Base-by-base conservation (phyloP, 2,329 filamentous ascomycete species). In the Claviceps maximensis region DNA sequence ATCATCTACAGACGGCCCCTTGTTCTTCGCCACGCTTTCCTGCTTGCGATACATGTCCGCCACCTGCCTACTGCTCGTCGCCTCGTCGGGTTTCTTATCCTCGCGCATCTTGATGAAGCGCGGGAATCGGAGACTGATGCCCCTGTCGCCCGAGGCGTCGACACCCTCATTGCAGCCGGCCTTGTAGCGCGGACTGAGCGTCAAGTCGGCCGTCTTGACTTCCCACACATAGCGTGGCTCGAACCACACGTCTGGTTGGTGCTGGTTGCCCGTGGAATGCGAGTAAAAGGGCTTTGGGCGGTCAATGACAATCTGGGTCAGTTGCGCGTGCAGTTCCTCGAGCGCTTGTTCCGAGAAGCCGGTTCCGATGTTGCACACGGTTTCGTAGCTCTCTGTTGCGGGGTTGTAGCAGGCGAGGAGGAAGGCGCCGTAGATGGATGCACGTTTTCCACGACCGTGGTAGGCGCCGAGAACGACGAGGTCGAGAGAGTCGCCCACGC, bases 191-290 rank as follows among this genome's bases (percentile, higher is more conserved):
- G 93, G 93, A 60, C 86, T 91, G 23, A 98, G 78, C 1, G 93
- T 97, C 61, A 98, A 69, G 73, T 98, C 93, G 1, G 93, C 93
- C 13, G 91, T 95, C 74, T 91, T 95, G 60, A 98, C 90, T 70
- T 98, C 93, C 93, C 93, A 98, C 1, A 98, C 93, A 62, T 86
- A 84, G 44, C 83, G 82, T 15, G 93, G 88, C 74, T 98, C 93
- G 66, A 98, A 93, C 93, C 93, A 98, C 40, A 98, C 89, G 67
- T 98, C 93, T 1, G 93, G 93, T 67, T 98, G 93, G 66, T 97
- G 89, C 70, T 95, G 91, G 49, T 83, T 82, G 50, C 87, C 88
- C 0, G 77, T 73, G 4, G 86, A 89, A 68, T 98, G 93, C 1
- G 82, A 77, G 70, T 97, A 98, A 68, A 95, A 98, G 0, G 93